Evolutionary conservation across 1,139 yeast species (phyloP), one percentile per base, ranked within the genome.

Genomic region (Scheffersomyces quercinus): DNA sequence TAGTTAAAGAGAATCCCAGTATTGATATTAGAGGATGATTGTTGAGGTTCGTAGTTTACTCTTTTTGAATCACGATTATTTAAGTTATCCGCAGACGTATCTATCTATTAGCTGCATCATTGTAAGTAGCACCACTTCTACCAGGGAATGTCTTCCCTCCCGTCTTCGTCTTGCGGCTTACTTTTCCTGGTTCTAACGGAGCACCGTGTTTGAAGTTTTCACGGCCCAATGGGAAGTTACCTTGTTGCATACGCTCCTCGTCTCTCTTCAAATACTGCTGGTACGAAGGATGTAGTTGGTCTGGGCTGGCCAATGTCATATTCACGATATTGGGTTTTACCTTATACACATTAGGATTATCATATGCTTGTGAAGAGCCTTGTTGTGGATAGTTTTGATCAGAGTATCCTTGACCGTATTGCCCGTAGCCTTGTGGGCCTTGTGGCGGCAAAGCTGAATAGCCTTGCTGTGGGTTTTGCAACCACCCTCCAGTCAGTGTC

Each of bases 141-240:
- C 79, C 79, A 2, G 79, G 78, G 40, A 73, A 73, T 4, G 56
- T 55, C 9, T 62, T 57, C 8, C 72, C 65, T 2, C 70, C 66
- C 9, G 59, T 56, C 35, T 54, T 57, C 28, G 47, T 50, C 4
- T 52, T 55, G 5, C 57, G 52, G 36, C 58, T 53, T 24, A 49
- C 52, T 15, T 57, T 60, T 29, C 73, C 66, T 14, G 60, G 60
- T 28, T 59, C 59, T 49, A 70, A 60, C 2, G 75, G 74, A 3
- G 74, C 75, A 1, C 74, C 73, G 35, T 66, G 64, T 42, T 62
- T 59, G 29, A 52, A 56, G 29, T 54, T 52, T 20, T 59, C 60
- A 9, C 53, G 51, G 5, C 62, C 56, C 28, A 53, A 54, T 2
- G 75, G 75, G 26, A 45, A 54, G 48, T 68, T 65, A 0, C 77